Evolutionary conservation across 306 rosid species (phyloP), one percentile per base, ranked within the genome.

Genomic region (Medicago lupulina): DNA sequence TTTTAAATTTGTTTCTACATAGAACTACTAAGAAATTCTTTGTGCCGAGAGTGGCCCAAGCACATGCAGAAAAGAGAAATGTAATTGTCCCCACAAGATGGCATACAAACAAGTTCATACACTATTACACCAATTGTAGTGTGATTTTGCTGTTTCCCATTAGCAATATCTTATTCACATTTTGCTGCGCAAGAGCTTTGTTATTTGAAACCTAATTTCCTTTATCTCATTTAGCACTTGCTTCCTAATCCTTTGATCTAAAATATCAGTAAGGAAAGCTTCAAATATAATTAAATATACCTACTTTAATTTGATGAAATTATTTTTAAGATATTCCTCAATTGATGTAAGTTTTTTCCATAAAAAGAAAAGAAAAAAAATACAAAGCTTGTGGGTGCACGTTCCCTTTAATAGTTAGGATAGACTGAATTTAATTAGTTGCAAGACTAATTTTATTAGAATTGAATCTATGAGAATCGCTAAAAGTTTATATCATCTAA

Each of bases 141-240:
- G 58, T 68, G 41, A 44, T 68, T 67, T 23, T 68, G 73, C 73
- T 68, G 73, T 68, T 19, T 23, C 73, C 57, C 73, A 68, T 46
- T 43, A 46, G 21, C 57, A 21, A 44, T 16, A 14, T 68, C 58
- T 13, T 67, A 67, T 67, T 67, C 40, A 43, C 57, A 44, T 15
- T 44, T 2, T 21, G 19, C 18, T 67, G 1, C 1, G 18, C 57
- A 21, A 57, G 36, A 57, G 8, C n/a, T 28, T 28, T 28, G 31
- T 28, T 28, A 28, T 28, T 28, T 28, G 31, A 28, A 28, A 28
- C 31, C 31, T 34, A 34, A 34, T 34, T 34, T 34, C 38, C 6
- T 34, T 34, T 34, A 34, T 34, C 38, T 34, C 38, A 34, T 34
- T 4, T 4, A 34, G 38, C 38, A 34, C 38, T 34, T 34, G 38